Base-by-base conservation (phyloP, 495 filamentous ascomycete genomes). In the Podospora sp. region DNA sequence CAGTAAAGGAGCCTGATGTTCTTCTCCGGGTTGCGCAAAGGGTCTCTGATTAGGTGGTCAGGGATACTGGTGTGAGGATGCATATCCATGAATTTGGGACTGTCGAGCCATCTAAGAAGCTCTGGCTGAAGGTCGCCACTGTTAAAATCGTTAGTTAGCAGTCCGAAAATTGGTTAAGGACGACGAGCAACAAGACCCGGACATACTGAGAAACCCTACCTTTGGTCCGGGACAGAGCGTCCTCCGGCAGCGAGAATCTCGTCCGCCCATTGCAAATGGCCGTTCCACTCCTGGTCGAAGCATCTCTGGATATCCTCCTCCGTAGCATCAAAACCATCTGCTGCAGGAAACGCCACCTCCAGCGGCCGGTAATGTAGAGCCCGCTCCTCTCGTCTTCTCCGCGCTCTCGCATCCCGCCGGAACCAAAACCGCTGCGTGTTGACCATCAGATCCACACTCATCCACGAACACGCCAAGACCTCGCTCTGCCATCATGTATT, bases 1-100 rank as follows among this genome's bases (percentile, higher is more conserved):
- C 81, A 83, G 67, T 75, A 81, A 0, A 77, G 62, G 56, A 77
- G 73, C 66, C 74, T 73, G 6, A 73, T 65, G 0, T 60, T 65
- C 0, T 74, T 65, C 58, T 73, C 73, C 24, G 68, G 40, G 14
- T 46, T 11, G 40, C 40, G 58, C 26, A 63, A 71, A 0, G 78
- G 75, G 9, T 73, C 71, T 2, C 22, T 59, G 2, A 83, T 25
- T 1, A 83, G 64, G 6, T 64, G 64, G 40, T 78, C 65, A 0
- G 80, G 80, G 20, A 82, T 77, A 21, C 52, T 63, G 0, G 69
- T 73, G 1, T 29, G n/a, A 3, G 53, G 62, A 52, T 83, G 74
- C 6, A 81, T 63, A 4, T 75, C 76, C 6, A 75, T 49, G 59
- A 68, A 71, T 33, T 4, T 33, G 29, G 3, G 29, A 4, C 29